Evolutionary conservation across 208 protist genomes (phyloP), one percentile per base, ranked within the genome.

Genomic region (Crithidia sp.): DNA sequence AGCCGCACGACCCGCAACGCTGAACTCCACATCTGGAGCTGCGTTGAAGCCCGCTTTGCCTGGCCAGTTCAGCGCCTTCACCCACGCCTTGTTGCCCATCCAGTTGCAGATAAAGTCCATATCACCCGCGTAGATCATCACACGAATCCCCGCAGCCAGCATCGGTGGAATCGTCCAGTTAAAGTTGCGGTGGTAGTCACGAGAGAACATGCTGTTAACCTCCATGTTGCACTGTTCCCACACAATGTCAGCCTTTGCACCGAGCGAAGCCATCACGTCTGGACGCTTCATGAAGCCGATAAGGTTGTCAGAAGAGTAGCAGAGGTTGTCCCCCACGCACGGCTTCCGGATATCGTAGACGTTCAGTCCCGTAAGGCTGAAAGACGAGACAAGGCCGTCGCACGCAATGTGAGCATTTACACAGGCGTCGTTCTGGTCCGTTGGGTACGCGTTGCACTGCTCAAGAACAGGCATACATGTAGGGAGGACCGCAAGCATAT

Each of bases 281-380:
- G 97, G 85, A 40, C 71, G 60, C 7, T 16, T 19, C 58, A 85
- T 81, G 17, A 89, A 97, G 12, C 10, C 57, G 28, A 65, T 59
- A 4, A 89, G 52, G 50, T 70, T 50, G n/a, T 64, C 69, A 57
- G 95, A 90, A 66, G 96, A 70, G 76, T 98, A 98, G 85, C 95
- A 98, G 37, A 97, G 28, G 28, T 28, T 69, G 13, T 57, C 70
- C 63, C 74, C 65, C 12, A 45, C 66, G 80, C 91, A 92, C 10
- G 43, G 45, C 50, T 79, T 78, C 66, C 89, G 82, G 13, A 96
- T 88, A 76, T 96, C 94, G 73, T 98, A 98, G 50, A 44, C 64
- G 82, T 98, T 98, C 43, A 16, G 52, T n/a, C 70, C 39, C 16
- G 60, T 67, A 16, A 64, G 12, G 37, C 65, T 16, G 79, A 85